Evolutionary conservation across 2,329 filamentous ascomycete genomes (phyloP), one percentile per base, ranked within the genome.

Genomic region (Fragosphaeria purpurea): DNA sequence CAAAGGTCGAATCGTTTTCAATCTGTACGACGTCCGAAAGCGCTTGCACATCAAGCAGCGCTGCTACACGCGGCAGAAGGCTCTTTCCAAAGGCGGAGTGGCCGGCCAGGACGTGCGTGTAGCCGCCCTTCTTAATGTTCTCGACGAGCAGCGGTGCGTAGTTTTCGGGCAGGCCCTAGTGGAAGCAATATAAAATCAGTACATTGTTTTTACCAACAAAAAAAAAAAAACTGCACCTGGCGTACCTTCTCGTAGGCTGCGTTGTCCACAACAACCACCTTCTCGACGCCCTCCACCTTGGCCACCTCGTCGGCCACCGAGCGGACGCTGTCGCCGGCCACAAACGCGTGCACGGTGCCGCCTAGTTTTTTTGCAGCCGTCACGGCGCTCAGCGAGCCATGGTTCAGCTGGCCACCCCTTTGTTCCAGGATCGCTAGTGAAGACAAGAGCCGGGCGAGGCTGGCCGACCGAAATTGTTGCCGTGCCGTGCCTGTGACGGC

Each of bases 71-170:
- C 40, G 93, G 93, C 70, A 98, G 75, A 44, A 98, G 68, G 67
- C 85, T 94, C 80, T 98, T 98, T 62, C 93, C 93, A 69, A 98
- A 98, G 1, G 93, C 89, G 31, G 90, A 93, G 72, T 97, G 89
- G 50, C 86, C 85, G 40, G 85, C 86, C 61, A 98, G 77, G 56
- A 98, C 79, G 65, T 98, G 93, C 54, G 90, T 95, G 68, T 89
- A 97, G 53, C 84, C 87, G 54, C 88, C 90, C 66, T 93, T 93
- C 73, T 95, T 95, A 69, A 97, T 91, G 69, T 97, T 98, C 68
- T 97, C 91, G 47, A 89, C 86, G 41, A 98, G 75, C 44, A 98
- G 75, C 50, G 89, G 86, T n/a, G 91, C 93, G 64, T 80, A 97
- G 74, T 88, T 96, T 72, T 98, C 93, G 48, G 93, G 83, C 2